Conservation (phyloP, 176 grass and related monocot genomes). For the Bromus sterilis region DNA sequence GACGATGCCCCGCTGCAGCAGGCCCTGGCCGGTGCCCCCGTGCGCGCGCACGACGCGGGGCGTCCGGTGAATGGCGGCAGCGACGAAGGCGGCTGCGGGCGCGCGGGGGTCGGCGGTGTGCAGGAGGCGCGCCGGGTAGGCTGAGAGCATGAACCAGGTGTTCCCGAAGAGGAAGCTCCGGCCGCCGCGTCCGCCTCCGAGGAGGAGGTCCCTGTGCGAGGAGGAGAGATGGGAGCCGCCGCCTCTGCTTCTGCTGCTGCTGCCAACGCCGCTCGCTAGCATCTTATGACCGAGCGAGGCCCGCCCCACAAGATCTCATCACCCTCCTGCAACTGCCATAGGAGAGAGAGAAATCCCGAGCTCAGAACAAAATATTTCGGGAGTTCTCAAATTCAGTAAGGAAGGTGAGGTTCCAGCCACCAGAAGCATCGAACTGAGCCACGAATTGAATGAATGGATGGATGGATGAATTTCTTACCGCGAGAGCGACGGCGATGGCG, state of each 20-base stretch:
- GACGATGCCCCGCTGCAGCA: conserved; percentile 44
- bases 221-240: conserved; percentile 34
- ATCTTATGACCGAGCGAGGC: conserved; percentile 44
- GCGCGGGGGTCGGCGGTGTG: conserved; percentile 43
- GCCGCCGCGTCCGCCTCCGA: conserved; percentile 24
- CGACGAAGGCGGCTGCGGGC: conserved; percentile 33
- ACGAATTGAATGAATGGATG: background rate
- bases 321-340: conserved; percentile 17
- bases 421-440: background rate
- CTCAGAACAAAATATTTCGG: background rate
- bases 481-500: background rate
- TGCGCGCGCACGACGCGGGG: conserved; percentile 32
- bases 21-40: conserved; percentile 38
- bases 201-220: conserved; percentile 35
- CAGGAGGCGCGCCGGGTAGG: conserved; percentile 40
- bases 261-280: conserved; percentile 20
- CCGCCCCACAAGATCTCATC: conserved; percentile 39
- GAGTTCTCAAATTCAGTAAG: background rate
- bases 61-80: conserved; percentile 28
- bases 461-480: conserved; percentile 18
- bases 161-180: conserved; percentile 75
- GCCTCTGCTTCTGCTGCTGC: background rate
- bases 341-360: background rate
- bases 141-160: conserved; percentile 70
- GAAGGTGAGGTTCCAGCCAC: background rate